Percentiles rank a stretch among this genome's conserved stretches.
These are phyloP conservation scores for Lagerstroemia speciosa DNA, from an alignment of 345 rosid species.

Conservation along the genomic window DNA sequence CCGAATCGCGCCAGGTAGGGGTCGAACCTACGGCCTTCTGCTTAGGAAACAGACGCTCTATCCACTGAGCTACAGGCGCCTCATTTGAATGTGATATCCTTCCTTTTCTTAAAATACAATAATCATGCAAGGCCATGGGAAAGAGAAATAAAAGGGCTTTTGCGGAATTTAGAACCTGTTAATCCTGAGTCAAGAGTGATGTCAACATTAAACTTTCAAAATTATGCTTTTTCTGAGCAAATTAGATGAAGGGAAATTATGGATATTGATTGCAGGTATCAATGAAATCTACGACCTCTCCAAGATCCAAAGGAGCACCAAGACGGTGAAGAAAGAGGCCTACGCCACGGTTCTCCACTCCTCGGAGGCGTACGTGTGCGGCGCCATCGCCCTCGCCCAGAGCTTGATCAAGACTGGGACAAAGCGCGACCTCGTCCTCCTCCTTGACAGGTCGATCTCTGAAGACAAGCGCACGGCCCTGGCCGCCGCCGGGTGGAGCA, in stretches of 20 bases:
- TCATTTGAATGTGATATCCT: too few relatives aligned
- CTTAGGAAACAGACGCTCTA: conserved; percentile 99
- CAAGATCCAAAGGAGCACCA: conserved; percentile 39
- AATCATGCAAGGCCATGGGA: too few relatives aligned
- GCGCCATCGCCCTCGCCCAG: conserved; percentile 80
- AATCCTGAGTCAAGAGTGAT: too few relatives aligned
- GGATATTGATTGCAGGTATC: conserved; percentile 30
- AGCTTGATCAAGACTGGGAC: conserved; percentile 76
- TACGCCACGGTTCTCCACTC: conserved; percentile 94
- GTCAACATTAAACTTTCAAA: too few relatives aligned
- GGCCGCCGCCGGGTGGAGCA: conserved; percentile 66
- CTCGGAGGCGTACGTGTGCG: conserved; percentile 74
- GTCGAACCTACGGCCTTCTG: conserved; percentile 95
- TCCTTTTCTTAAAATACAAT: too few relatives aligned
- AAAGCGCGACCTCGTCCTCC: conserved; percentile 75
- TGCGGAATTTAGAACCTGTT: too few relatives aligned
- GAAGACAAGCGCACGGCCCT: conserved; percentile 50
- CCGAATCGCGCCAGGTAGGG: conserved; percentile 97
- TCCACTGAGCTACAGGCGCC: conserved; percentile 98
- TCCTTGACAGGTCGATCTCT: conserved; percentile 69
- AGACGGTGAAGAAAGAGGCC: conserved; percentile 52
- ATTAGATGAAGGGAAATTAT: background rate
- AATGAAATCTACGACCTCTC: conserved; percentile 56
- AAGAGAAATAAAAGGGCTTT: too few relatives aligned
- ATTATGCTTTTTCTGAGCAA: too few relatives aligned